Evolutionary conservation across 495 filamentous ascomycete genomes (phyloP).

Genomic region (Hyaloscypha hepaticicola): DNA sequence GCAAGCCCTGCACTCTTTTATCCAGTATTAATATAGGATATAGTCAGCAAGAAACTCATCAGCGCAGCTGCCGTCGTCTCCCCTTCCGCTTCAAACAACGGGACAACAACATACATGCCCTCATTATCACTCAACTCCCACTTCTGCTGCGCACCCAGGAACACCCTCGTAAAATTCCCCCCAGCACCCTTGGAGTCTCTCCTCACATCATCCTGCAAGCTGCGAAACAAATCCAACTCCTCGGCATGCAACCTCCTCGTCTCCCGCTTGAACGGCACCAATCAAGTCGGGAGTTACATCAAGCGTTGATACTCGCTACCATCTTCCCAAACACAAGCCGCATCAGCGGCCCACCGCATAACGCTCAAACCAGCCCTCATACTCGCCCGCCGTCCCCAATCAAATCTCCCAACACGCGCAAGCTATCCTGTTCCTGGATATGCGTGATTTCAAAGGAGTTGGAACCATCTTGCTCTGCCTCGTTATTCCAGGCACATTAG

Average conservation of each 20-base stretch:
- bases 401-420: constrained; percentile 33
- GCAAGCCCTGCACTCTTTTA: no score
- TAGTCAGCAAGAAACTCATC: constrained; percentile 35
- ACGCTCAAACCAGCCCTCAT: constrained; percentile 34
- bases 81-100: constrained; percentile 42
- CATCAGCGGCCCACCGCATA: constrained; percentile 36
- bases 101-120: constrained; percentile 41
- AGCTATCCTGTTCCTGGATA: constrained; percentile 31
- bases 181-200: constrained; percentile 26
- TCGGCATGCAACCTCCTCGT: constrained; percentile 31
- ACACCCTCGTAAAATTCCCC: constrained; percentile 28
- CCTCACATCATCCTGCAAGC: constrained; percentile 34
- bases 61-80: constrained; percentile 41
- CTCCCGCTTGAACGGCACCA: constrained; percentile 40
- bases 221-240: constrained; percentile 33
- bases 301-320: constrained; percentile 36
- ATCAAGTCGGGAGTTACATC: constrained; percentile 34
- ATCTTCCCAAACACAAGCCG: constrained; percentile 35
- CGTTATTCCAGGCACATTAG: no score
- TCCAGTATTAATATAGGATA: no score
- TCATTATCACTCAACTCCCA: constrained; percentile 31
- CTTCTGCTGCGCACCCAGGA: constrained; percentile 26
- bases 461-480: no score
- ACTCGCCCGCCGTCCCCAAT: constrained; percentile 30
- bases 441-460: no score